These are phyloP conservation scores for Cladosporium sphaerospermum DNA, from an alignment of 2,329 filamentous ascomycete genomes.

Conservation along the genomic window DNA sequence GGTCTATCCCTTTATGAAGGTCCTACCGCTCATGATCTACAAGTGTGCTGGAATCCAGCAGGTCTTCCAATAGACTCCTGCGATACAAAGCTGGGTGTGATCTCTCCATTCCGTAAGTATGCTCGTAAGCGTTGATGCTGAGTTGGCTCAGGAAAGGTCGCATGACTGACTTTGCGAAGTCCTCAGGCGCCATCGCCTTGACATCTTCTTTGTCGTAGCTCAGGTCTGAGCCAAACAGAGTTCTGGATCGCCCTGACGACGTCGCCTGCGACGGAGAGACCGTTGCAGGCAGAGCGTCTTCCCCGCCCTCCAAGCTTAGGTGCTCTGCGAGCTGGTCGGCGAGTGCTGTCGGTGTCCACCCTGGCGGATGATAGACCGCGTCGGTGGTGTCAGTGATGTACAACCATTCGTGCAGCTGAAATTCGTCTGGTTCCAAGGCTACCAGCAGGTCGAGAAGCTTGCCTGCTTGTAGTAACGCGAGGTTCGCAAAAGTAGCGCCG, in stretches of 20 bases:
- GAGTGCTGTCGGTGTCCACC: conserved; percentile 65
- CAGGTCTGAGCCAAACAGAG: neutral
- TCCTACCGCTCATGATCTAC: conserved; percentile 19
- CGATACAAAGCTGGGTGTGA: conserved; percentile 60
- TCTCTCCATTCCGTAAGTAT: conserved; percentile 75
- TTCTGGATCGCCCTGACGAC: neutral
- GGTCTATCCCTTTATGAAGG: neutral
- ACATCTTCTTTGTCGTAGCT: conserved; percentile 46
- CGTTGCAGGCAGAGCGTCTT: neutral
- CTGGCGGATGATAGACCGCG: conserved; percentile 74
- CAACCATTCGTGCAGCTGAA: conserved; percentile 96
- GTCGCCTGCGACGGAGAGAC: neutral
- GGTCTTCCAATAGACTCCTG: conserved; percentile 24
- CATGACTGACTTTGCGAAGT: conserved; percentile 69
- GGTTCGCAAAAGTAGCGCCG: conserved; percentile 68
- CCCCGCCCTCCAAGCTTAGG: neutral
- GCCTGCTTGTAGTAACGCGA: conserved; percentile 79
- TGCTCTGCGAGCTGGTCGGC: conserved; percentile 77
- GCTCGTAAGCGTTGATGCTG: conserved; percentile 90
- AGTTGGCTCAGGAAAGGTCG: conserved; percentile 85
- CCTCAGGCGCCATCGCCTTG: conserved; percentile 48
- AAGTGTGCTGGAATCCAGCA: conserved; percentile 45
- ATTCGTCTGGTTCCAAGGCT: conserved; percentile 83
- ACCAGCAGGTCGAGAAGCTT: conserved; percentile 89
- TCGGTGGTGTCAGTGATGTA: conserved; percentile 97